These are phyloP conservation scores for Coemansia erecta DNA, from an alignment of 192 early-diverging fungal genomes.

Conservation along the genomic window DNA sequence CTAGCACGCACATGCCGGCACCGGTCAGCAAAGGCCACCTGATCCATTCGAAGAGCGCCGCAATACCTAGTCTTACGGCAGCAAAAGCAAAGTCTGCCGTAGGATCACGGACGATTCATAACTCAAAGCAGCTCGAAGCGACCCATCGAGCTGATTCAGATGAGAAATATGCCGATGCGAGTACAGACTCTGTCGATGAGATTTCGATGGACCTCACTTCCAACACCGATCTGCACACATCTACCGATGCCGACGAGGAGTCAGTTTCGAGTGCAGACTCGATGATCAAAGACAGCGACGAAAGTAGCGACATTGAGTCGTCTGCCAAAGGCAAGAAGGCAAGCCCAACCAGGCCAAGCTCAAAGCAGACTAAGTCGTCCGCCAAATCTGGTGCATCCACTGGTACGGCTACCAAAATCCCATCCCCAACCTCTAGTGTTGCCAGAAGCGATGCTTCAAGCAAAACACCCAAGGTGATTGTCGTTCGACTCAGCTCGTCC, in stretches of 20 bases:
- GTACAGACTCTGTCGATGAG: constrained; percentile 19
- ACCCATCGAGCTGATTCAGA: constrained; percentile 6
- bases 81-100: neutral
- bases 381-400: too few species aligned
- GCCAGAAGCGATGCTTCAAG: too few species aligned
- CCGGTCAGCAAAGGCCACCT: neutral
- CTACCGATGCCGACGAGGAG: constrained; percentile 1
- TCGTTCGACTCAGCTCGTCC: constrained; percentile 29
- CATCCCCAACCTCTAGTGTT: too few species aligned
- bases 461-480: constrained; percentile 13
- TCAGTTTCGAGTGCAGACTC: neutral
- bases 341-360: too few species aligned
- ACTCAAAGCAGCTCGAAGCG: constrained; percentile 38
- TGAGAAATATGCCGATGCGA: constrained; percentile 2
- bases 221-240: neutral
- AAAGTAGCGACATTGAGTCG: neutral
- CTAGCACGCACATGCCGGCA: neutral
- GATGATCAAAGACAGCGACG: neutral
- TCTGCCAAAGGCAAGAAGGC: neutral
- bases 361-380: too few species aligned
- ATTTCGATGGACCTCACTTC: constrained; percentile 5
- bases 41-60: neutral
- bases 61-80: neutral
- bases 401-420: too few species aligned
- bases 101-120: constrained; percentile 11